Evolutionary conservation across 1,284 basidiomycete species (phyloP), one percentile per base, ranked within the genome.

Genomic region (Earliella scabrosa): DNA sequence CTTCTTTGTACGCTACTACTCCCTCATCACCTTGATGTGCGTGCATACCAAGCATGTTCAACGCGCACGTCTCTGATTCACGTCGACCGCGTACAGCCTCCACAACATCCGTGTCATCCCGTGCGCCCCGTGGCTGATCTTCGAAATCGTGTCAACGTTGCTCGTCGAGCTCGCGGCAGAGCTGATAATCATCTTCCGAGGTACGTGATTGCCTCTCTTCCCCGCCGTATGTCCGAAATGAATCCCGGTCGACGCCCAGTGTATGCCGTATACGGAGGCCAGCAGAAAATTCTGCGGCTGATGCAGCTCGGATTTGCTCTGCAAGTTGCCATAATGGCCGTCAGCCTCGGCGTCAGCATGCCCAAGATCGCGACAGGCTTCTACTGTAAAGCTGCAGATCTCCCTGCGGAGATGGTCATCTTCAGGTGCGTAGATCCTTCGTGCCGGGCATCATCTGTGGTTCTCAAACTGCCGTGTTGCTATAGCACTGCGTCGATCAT

Each of bases 401-500:
- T 71, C 8, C 72, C 72, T 1, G 46, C 56, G 5, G 52, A 53
- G 27, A 63, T 74, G 48, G 52, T 73, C 6, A 32, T 67, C 3
- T 74, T 71, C 58, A 71, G 65, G 72, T 70, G 47, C 44, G 71
- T 53, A 11, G 5, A 26, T 32, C 2, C 34, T 14, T 29, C 18
- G 9, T 38, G 16, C 18, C 4, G 18, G 31, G 23, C 21, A 41
- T 24, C 39, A 24, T 3, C 14, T 6, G 24, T n/a, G 35, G 4
- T 27, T 43, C 3, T 34, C 11, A 13, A 26, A 47, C 21, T 38
- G 2, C 32, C n/a, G 23, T 9, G 11, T 18, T 36, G 14, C 10
- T 21, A 4, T 36, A 77, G 75, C 34, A 66, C 66, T 23, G 66
- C 71, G 3, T 71, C 72, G 11, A 68, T 77, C 24, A 53, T 66